Conservation (phyloP, 164 flowering plant species). For the Warburgia ugandensis region DNA sequence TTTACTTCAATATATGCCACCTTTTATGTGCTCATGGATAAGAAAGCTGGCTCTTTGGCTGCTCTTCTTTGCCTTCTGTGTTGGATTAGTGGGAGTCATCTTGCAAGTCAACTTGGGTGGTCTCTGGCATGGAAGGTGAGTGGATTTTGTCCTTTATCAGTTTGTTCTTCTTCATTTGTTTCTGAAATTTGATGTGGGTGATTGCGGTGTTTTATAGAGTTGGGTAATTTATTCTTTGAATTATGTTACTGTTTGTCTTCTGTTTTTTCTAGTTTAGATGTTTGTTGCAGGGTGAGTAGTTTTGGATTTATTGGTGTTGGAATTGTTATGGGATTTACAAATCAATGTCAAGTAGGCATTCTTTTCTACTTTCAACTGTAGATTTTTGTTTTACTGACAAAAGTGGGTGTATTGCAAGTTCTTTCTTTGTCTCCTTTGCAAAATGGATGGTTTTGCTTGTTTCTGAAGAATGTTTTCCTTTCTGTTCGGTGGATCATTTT, state of each 20-base stretch:
- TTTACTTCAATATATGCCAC: slow-evolving; percentile 39
- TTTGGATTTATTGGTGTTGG: not conserved
- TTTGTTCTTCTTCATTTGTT: not conserved
- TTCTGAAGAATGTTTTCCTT: too few species aligned
- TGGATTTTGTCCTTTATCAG: not conserved
- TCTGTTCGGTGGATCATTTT: too few species aligned
- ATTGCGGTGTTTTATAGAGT: not conserved
- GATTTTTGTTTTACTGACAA: not conserved
- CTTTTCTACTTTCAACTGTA: too few species aligned
- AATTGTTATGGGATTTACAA: not conserved
- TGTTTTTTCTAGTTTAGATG: not conserved
- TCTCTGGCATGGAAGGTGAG: slow-evolving; percentile 86
- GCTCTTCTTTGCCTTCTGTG: slow-evolving; percentile 63
- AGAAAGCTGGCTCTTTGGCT: slow-evolving; percentile 79
- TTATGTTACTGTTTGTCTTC: not conserved
- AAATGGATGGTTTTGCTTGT: too few species aligned
- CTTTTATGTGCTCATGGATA: slow-evolving; percentile 60
- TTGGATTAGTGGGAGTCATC: slow-evolving; percentile 61
- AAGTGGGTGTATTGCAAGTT: too few species aligned
- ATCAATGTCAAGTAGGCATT: too few species aligned
- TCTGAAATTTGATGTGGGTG: too few species aligned
- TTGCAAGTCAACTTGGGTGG: slow-evolving; percentile 54
- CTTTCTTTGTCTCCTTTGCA: too few species aligned
- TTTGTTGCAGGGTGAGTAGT: not conserved
- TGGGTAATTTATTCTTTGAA: not conserved